Base-by-base conservation (phyloP, 2,329 filamentous ascomycete genomes). In the Phialocephala sp. region DNA sequence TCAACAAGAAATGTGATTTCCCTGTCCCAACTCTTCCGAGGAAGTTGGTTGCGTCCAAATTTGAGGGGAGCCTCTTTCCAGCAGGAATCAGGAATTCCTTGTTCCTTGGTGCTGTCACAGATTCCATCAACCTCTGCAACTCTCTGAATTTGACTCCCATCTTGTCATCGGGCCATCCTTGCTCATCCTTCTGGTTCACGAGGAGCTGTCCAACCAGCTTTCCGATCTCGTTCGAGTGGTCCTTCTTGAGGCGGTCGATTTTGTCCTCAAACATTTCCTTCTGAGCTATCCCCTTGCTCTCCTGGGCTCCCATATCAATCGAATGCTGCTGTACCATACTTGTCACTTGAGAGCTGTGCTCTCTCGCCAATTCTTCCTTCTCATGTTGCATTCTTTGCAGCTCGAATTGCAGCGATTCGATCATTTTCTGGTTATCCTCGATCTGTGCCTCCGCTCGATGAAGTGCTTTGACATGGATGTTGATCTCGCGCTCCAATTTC, bases 121-220 rank as follows among this genome's bases (percentile, higher is more conserved):
- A 32, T 4, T 64, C 57, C 27, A 64, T 47, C 24, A 55, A 37
- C 3, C 43, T 27, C 45, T 64, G 62, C 43, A 64, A 47, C 20
- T 64, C 56, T 35, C 32, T 43, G 22, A 55, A 64, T 22, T 64
- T 52, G 35, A 55, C 15, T 57, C 52, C 58, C 43, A 64, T 45
- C 20, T 55, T 56, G 35, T 64, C 62, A 18, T 64, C 62, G 27
- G 62, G 43, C 62, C 62, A 64, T 11, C 43, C 56, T 47, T 59
- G 43, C 12, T 64, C 22, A 8, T 47, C 35, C 8, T 60, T 24
- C 14, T 59, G 43, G 18, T 45, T 55, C 20, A 55, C 45, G 14
- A 59, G 35, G 24, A 64, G 62, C 47, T 64, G 62, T 24, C 35
- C 55, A 20, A 59, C 36, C 9, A 64, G 20, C 24, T 35, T 54